Evolutionary conservation across 345 rosid species (phyloP), one percentile per base, ranked within the genome.

Genomic region (Raphanus sativus): DNA sequence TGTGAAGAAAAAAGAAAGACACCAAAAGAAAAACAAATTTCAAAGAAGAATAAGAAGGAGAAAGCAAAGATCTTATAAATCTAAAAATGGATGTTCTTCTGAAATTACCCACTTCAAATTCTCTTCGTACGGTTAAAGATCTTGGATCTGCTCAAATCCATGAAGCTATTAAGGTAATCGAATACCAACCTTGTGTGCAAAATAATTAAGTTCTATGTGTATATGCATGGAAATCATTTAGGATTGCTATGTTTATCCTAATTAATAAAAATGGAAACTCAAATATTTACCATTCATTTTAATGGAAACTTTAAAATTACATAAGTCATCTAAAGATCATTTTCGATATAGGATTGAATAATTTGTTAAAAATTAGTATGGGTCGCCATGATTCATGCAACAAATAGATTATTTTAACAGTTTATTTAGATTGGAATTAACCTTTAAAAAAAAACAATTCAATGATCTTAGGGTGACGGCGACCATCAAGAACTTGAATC

Each of bases 401-500:
- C 33, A 62, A 16, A 48, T 2, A 38, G 50, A 3, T 24, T 55
- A 11, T 52, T 70, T 28, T 16, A 52, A 12, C 6, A 38, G 5
- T 13, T 63, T 17, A 63, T 45, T 63, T 54, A 16, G 24, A 63
- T 32, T 55, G 48, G 60, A 13, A 70, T 17, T 15, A 25, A 61
- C 32, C 4, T 4, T n/a, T 36, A 21, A 21, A 21, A 21, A 21
- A 21, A 21, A 21, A 21, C 21, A 21, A 21, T 66, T 59, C 3
- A 59, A 66, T 65, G 34, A 45, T 65, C 71, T 56, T 54, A 78
- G 82, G 60, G 8, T 48, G 75, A 82, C 83, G 88, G 74, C 24
- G 85, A 81, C 36, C 58, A 74, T 40, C 68, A 70, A 60, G 87
- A 83, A 36, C 83, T 90, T 50, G 87, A 87, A 81, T 83, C 88